These are phyloP conservation scores for Cunninghamia lanceolata DNA, from an alignment of 75 land plant genomes.

Conservation along the genomic window DNA sequence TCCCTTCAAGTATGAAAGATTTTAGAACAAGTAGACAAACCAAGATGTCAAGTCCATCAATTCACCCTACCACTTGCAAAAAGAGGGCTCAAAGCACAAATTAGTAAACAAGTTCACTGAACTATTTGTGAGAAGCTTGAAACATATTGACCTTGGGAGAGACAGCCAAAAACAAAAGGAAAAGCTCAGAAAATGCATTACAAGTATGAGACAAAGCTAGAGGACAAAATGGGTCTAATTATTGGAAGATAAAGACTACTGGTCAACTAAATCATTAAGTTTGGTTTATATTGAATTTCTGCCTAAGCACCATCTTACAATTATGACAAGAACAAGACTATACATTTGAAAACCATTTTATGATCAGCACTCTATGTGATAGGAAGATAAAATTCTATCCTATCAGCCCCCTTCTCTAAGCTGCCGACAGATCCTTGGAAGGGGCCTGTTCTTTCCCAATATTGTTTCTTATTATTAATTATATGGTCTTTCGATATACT, in stretches of 20 bases:
- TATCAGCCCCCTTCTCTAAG: background rate
- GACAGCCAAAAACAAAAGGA: background rate
- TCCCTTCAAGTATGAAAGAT: background rate
- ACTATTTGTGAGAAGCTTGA: background rate
- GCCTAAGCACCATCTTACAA: background rate
- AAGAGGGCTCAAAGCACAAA: background rate
- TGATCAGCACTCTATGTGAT: background rate
- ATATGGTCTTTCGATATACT: background rate
- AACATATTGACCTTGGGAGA: background rate
- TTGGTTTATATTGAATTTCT: background rate
- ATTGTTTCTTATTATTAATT: too few relatives aligned
- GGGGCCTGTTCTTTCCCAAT: background rate
- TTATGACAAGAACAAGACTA: too few relatives aligned
- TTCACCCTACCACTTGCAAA: background rate
- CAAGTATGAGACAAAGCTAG: background rate
- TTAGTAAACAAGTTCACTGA: background rate
- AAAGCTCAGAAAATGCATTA: background rate
- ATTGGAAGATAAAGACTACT: background rate
- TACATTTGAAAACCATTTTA: too few relatives aligned
- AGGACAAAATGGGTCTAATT: background rate
- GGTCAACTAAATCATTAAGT: background rate
- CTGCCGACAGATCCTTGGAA: background rate
- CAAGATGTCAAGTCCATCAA: background rate
- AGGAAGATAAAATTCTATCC: background rate
- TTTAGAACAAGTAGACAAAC: background rate